Conservation (phyloP, 2,329 filamentous ascomycete genomes). For the Clonostachys sp. region DNA sequence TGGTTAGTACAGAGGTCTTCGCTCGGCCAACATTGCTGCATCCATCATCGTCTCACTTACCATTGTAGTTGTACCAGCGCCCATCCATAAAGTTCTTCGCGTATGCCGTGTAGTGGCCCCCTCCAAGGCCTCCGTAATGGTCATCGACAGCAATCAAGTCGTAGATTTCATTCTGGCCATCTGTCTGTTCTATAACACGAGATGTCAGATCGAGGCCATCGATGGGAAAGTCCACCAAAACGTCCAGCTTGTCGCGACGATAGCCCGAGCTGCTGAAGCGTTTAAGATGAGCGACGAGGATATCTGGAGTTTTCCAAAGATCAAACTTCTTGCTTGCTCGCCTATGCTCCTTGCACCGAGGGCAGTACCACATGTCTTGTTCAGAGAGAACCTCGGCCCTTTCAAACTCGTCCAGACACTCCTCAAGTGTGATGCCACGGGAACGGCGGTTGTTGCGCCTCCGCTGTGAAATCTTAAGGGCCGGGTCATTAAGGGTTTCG, state of each 20-base stretch:
- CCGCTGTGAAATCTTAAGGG: conserved; percentile 59
- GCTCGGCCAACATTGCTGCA: not conserved
- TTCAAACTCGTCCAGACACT: conserved; percentile 92
- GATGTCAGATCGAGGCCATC: conserved; percentile 78
- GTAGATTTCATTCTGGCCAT: conserved; percentile 79
- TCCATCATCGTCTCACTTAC: conserved; percentile 45
- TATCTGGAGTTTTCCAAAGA: conserved; percentile 94
- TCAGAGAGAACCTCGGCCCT: conserved; percentile 91
- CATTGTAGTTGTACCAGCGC: conserved; percentile 96
- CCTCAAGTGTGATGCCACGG: conserved; percentile 75
- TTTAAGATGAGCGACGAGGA: conserved; percentile 92
- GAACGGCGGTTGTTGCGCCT: conserved; percentile 50
- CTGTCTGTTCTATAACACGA: conserved; percentile 74
- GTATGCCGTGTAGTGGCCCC: conserved; percentile 93
- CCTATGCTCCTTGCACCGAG: conserved; percentile 88
- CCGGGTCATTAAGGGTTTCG: conserved; percentile 54
- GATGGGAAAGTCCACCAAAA: conserved; percentile 85
- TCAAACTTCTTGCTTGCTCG: conserved; percentile 95
- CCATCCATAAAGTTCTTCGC: conserved; percentile 88
- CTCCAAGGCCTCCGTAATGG: conserved; percentile 88
- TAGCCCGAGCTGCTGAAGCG: conserved; percentile 82
- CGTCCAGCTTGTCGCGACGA: conserved; percentile 87
- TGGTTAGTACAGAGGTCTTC: conserved; percentile 28
- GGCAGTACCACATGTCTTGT: conserved; percentile 97
- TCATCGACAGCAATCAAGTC: conserved; percentile 95